Conservation (phyloP, 495 filamentous ascomycete genomes). For the Letharia lupina region DNA sequence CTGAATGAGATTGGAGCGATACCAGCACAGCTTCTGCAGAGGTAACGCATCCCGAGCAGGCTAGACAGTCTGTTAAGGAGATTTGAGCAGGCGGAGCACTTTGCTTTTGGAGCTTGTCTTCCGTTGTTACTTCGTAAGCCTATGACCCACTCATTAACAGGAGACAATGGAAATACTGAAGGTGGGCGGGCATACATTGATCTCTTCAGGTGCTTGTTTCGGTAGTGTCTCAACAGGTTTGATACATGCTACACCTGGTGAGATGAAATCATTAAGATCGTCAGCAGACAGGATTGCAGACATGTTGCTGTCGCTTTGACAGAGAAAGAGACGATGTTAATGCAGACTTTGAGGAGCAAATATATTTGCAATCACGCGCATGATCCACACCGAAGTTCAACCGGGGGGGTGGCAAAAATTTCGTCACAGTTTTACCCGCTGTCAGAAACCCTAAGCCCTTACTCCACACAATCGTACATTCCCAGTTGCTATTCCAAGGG, state of each 20-base stretch:
- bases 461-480: too few species aligned
- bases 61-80: constrained; percentile 92
- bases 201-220: constrained; percentile 33
- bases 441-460: too few species aligned
- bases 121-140: constrained; percentile 79
- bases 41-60: constrained; percentile 95
- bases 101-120: constrained; percentile 62
- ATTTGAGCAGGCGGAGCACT: constrained; percentile 68
- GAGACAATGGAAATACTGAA: constrained; percentile 11
- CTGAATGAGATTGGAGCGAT: constrained; percentile 80
- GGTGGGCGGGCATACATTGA: constrained; percentile 13
- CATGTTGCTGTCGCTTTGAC: constrained; percentile 13
- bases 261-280: constrained; percentile 98
- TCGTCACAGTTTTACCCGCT: too few species aligned
- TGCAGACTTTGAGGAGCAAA: not conserved
- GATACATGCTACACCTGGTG: constrained; percentile 93
- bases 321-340: not conserved
- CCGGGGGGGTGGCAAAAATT: not conserved
- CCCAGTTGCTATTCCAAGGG: too few species aligned
- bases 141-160: constrained; percentile 37
- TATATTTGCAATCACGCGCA: not conserved
- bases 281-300: constrained; percentile 87
- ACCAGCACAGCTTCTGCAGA: constrained; percentile 94
- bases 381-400: not conserved
- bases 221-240: constrained; percentile 93